These are phyloP conservation scores for Moricandia arvensis DNA, from an alignment of 345 rosid species.

Conservation along the genomic window DNA sequence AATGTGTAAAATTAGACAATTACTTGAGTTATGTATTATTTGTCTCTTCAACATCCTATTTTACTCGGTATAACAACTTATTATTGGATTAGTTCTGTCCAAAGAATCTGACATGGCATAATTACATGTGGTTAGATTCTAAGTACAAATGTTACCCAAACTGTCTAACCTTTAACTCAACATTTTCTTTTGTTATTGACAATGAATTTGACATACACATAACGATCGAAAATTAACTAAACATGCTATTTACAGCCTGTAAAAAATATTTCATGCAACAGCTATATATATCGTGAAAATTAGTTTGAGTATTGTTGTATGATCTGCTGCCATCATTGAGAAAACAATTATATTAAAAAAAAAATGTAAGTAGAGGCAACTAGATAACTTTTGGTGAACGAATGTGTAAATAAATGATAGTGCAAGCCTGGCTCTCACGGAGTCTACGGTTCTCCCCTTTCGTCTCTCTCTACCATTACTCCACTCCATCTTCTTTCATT, in stretches of 20 bases:
- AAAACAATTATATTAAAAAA: background rate
- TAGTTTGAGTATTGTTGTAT: background rate
- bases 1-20: slow-evolving; percentile 37
- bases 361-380: background rate
- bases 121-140: background rate
- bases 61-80: slow-evolving; percentile 25
- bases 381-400: slow-evolving; percentile 17
- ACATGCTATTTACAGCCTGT: background rate
- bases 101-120: slow-evolving; percentile 5
- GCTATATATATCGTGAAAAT: background rate
- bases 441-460: slow-evolving; percentile 43
- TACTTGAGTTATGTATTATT: slow-evolving; percentile 27
- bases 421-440: slow-evolving; percentile 61
- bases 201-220: background rate
- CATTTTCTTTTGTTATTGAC: background rate
- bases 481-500: slow-evolving; percentile 25
- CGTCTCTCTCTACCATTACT: slow-evolving; percentile 38
- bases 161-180: background rate
- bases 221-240: background rate
- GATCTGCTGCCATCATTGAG: background rate
- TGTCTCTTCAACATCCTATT: slow-evolving; percentile 22
- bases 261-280: background rate
- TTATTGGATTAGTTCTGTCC: slow-evolving; percentile 11
- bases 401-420: slow-evolving; percentile 24
- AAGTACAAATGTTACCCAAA: background rate